phyloP scores from a whole-genome alignment of 2,329 filamentous ascomycete genomes.

The Alternaria triticina region DNA sequence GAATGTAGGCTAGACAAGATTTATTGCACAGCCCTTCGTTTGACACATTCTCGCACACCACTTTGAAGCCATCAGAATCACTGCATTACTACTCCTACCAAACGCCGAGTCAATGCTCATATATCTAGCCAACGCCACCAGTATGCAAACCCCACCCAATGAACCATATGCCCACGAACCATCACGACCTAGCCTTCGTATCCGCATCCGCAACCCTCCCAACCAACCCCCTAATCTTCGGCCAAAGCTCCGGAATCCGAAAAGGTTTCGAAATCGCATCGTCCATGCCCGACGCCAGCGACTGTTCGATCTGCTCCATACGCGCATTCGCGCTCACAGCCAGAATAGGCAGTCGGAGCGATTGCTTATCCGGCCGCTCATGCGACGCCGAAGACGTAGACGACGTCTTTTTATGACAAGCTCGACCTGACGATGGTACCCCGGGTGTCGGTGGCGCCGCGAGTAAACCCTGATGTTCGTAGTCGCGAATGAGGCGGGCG shows the following conservation, averaged over 20 bases:
- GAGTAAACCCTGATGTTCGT: slow-evolving; percentile 31
- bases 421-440: background rate
- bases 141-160: background rate
- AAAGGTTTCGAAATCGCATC: slow-evolving; percentile 37
- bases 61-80: background rate
- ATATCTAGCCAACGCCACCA: background rate
- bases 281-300: slow-evolving; percentile 42
- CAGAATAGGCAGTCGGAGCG: slow-evolving; percentile 32
- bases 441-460: background rate
- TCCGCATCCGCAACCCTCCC: slow-evolving; percentile 1
- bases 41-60: no score
- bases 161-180: rapidly evolving
- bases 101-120: background rate
- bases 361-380: background rate
- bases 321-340: slow-evolving; percentile 47
- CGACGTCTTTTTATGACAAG: background rate
- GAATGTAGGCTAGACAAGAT: no score
- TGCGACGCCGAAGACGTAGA: background rate
- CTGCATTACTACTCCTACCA: background rate
- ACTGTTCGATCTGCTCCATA: slow-evolving; percentile 39
- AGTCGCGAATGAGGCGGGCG: slow-evolving; percentile 35
- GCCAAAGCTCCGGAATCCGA: slow-evolving; percentile 31
- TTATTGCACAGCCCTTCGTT: no score
- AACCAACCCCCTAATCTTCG: slow-evolving; percentile 20
- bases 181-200: background rate